Conservation (phyloP, 2,329 filamentous ascomycete species). For the Sporothrix inflata region DNA sequence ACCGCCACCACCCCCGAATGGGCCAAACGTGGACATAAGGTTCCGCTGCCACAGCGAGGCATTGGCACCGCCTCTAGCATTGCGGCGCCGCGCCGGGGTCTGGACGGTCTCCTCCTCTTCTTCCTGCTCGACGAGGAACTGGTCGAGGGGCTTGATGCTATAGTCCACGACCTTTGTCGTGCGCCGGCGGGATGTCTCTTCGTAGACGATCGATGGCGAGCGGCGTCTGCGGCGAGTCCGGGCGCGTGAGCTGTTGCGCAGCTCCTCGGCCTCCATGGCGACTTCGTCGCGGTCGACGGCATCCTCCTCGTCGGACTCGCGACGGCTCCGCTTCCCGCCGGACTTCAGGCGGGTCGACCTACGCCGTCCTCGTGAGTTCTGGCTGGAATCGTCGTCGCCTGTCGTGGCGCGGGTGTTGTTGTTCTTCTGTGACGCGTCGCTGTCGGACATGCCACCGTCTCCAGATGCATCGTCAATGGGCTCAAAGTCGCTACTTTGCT, state of each 20-base stretch:
- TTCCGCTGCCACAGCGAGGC: conserved; percentile 71
- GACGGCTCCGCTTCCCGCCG: conserved; percentile 52
- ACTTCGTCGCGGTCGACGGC: conserved; percentile 66
- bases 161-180: conserved; percentile 77
- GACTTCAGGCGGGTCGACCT: conserved; percentile 42
- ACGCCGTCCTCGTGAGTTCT: conserved; percentile 55
- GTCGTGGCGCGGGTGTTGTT: conserved; percentile 41
- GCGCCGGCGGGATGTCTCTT: conserved; percentile 58
- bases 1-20: conserved; percentile 85
- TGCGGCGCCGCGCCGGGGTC: conserved; percentile 69
- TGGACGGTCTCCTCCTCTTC: conserved; percentile 69
- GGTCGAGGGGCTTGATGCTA: conserved; percentile 77
- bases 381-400: conserved; percentile 49
- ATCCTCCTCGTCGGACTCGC: conserved; percentile 60
- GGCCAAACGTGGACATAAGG: conserved; percentile 86
- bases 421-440: conserved; percentile 36
- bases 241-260: conserved; percentile 58
- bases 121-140: conserved; percentile 74
- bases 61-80: conserved; percentile 63
- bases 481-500: conserved; percentile 65
- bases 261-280: conserved; percentile 66
- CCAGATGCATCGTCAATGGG: conserved; percentile 60
- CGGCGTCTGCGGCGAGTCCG: conserved; percentile 55
- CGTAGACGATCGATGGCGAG: conserved; percentile 61
- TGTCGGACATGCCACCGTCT: conserved; percentile 53